Evolutionary conservation across 495 filamentous ascomycete genomes (phyloP), one percentile per base, ranked within the genome.

Genomic region (Xylaria telfairii): DNA sequence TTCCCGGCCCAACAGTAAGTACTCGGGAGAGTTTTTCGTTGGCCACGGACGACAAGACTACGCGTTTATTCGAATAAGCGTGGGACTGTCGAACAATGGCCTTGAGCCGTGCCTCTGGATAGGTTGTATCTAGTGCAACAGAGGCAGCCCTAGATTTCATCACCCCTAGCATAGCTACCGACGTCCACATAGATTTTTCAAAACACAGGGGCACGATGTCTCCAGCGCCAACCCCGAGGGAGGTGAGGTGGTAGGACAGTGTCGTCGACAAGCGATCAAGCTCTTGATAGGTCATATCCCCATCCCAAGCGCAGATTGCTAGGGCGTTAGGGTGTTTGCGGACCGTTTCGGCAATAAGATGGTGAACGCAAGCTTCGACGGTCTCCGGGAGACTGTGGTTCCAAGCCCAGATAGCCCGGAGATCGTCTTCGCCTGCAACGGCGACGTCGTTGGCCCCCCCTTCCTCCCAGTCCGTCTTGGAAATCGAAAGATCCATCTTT

Each of bases 201-300:
- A 87, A 79, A 70, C 80, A 84, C 4, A 89, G 71, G 0, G 83
- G 83, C 15, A 88, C 78, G 24, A 81, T 64, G 26, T 62, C 75
- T 44, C 80, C 85, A 4, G 80, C 81, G 1, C 76, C 77, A 57
- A 89, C 80, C 32, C 86, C 86, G 80, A 9, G 68, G 72, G 56
- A 81, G 78, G 3, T 42, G 39, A 42, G 39, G 39, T 42, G 39
- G 39, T 42, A 42, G 39, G 39, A 42, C 39, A 42, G 39, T 42
- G 39, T 42, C 39, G 86, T 86, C 21, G 86, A 81, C n/a, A 83
- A 67, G 1, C 62, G 21, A 15, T 87, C 85, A 37, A 90, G 74
- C 63, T 90, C 81, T 19, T 61, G 68, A 71, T 84, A 90, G 0
- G 87, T 87, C 65, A 89, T 75, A 21, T 65, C 79, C 19, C 87